These are phyloP conservation scores for Anthostomella pinea DNA, from an alignment of 2,329 filamentous ascomycete species.

Conservation along the genomic window DNA sequence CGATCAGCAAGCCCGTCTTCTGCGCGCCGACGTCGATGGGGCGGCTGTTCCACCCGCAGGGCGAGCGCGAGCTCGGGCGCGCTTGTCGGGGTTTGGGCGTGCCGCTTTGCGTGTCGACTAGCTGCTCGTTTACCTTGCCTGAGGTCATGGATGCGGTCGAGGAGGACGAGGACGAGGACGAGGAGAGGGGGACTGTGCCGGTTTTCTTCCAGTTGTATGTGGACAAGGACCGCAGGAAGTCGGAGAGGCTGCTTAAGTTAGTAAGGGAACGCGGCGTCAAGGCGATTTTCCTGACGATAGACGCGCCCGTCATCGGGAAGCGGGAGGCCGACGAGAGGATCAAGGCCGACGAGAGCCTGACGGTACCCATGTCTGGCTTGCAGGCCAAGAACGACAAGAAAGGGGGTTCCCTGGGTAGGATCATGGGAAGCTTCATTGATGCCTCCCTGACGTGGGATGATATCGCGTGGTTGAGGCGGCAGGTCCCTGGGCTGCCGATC, in stretches of 20 bases:
- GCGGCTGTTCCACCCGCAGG: conserved; percentile 59
- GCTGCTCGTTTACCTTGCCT: conserved; percentile 55
- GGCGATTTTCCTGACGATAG: conserved; percentile 57
- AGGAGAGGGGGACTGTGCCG: conserved; percentile 8
- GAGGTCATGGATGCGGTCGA: conserved; percentile 46
- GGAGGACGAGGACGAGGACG: conserved; percentile 18
- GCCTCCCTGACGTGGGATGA: conserved; percentile 60
- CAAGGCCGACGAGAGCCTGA: conserved; percentile 44
- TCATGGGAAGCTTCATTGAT: conserved; percentile 58
- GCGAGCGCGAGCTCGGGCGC: conserved; percentile 57
- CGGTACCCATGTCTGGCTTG: conserved; percentile 49
- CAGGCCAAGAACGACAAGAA: conserved; percentile 49
- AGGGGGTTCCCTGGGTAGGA: conserved; percentile 52
- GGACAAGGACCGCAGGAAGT: conserved; percentile 51
- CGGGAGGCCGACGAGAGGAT: conserved; percentile 47
- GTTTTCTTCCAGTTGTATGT: conserved; percentile 61
- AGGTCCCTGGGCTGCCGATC: conserved; percentile 53
- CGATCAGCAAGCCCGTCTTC: conserved; percentile 57
- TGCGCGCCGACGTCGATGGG: conserved; percentile 64
- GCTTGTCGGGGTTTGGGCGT: conserved; percentile 51
- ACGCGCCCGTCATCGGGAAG: conserved; percentile 56
- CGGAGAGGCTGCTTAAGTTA: conserved; percentile 45
- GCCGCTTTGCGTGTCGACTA: conserved; percentile 60
- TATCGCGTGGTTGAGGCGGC: conserved; percentile 61
- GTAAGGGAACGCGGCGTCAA: conserved; percentile 46